Evolutionary conservation across 345 rosid genomes (phyloP).

Genomic region (Moricandia moricandioides): DNA sequence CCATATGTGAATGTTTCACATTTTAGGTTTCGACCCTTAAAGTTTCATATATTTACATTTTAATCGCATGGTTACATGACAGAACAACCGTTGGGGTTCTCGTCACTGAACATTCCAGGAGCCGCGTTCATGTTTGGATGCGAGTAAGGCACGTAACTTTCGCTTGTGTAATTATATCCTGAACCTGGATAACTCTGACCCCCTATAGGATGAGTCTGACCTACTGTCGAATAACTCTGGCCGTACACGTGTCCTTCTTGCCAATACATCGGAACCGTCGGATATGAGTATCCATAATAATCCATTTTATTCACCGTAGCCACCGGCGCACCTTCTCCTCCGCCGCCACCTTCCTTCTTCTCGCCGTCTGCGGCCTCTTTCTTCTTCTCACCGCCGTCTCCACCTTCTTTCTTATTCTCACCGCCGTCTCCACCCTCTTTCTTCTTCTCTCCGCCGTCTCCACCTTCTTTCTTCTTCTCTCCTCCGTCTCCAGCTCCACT

Average conservation of each 20-base stretch:
- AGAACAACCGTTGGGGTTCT: slow-evolving; percentile 37
- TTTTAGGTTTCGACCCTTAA: background rate
- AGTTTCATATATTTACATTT: slow-evolving; percentile 4
- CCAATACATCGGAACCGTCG: slow-evolving; percentile 52
- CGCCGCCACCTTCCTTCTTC: slow-evolving; percentile 31
- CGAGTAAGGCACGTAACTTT: slow-evolving; percentile 25
- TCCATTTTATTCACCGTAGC: slow-evolving; percentile 50
- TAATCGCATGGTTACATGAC: slow-evolving; percentile 22
- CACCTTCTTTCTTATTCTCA: slow-evolving; percentile 16
- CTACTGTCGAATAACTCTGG: slow-evolving; percentile 22
- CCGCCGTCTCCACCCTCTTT: slow-evolving; percentile 34
- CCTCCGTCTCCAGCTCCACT: slow-evolving; percentile 11
- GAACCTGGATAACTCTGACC: slow-evolving; percentile 28
- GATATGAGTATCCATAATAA: slow-evolving; percentile 39
- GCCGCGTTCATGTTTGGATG: slow-evolving; percentile 36
- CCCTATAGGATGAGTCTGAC: slow-evolving; percentile 23
- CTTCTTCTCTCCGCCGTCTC: slow-evolving; percentile 29
- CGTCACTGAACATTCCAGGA: slow-evolving; percentile 39
- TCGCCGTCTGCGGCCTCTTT: slow-evolving; percentile 33
- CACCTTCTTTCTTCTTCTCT: slow-evolving; percentile 50
- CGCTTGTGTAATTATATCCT: slow-evolving; percentile 38
- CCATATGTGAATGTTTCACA: background rate
- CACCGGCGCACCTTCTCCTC: slow-evolving; percentile 28
- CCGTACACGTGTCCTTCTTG: slow-evolving; percentile 41
- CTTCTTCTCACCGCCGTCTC: slow-evolving; percentile 34